Percentiles rank a stretch among this genome's conserved stretches.
Evolutionary conservation across 2,329 filamentous ascomycete genomes (phyloP).

Genomic region (Penicillium brasilianum): DNA sequence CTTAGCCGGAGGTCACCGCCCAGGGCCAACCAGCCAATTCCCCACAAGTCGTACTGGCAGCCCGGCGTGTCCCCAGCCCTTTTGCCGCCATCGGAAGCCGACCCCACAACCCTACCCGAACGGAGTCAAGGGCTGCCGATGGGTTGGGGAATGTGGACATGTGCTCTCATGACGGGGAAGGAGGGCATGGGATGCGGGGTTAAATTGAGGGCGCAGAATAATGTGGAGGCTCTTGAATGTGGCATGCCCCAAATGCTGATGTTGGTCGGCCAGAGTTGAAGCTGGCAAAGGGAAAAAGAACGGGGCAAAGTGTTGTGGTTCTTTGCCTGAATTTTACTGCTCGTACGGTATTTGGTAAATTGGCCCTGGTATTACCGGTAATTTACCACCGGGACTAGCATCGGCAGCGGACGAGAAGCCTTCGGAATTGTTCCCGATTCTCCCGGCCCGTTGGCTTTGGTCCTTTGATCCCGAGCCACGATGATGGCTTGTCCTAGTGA

Average conservation of each 20-base stretch:
- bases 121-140: constrained; percentile 7
- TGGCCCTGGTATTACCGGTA: neutral
- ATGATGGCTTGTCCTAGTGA: neutral
- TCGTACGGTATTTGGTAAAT: neutral
- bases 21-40: constrained; percentile 6
- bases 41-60: constrained; percentile 18
- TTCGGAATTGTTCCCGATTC: neutral
- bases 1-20: constrained; percentile 27
- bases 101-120: constrained; percentile 23
- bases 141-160: neutral
- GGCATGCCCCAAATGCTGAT: neutral
- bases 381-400: constrained; percentile 10
- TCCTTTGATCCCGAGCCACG: neutral
- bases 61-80: constrained; percentile 15
- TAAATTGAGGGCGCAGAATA: neutral
- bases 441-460: neutral
- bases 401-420: constrained; percentile 6
- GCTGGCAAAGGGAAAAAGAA: too few species aligned
- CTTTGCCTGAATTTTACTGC: too few species aligned
- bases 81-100: constrained; percentile 34
- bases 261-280: neutral
- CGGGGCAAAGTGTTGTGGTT: too few species aligned
- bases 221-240: neutral
- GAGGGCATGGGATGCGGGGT: constrained; percentile 3
- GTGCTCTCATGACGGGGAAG: neutral